Conservation (phyloP, 2,329 filamentous ascomycete genomes). For the Penicillium sp. region DNA sequence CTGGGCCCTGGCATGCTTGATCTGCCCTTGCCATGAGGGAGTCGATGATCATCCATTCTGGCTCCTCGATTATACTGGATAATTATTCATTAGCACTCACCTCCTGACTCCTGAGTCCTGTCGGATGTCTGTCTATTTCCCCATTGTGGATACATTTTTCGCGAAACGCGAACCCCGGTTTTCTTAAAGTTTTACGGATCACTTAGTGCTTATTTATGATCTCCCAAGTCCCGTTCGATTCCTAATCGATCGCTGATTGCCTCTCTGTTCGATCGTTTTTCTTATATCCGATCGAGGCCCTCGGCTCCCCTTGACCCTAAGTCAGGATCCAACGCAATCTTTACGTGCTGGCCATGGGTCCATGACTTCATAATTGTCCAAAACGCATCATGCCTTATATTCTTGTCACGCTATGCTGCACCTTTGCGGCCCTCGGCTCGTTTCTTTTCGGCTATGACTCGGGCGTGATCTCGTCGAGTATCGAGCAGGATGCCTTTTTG, state of each 20-base stretch:
- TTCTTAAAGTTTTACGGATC: not conserved
- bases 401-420: slow-evolving; percentile 39
- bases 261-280: not conserved
- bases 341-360: not conserved
- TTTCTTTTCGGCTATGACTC: slow-evolving; percentile 53
- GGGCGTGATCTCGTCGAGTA: slow-evolving; percentile 41
- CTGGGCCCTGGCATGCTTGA: slow-evolving; percentile 14
- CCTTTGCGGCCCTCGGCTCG: slow-evolving; percentile 50
- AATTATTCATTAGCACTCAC: too few species aligned
- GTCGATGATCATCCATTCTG: not conserved
- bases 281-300: not conserved
- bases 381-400: slow-evolving; percentile 26
- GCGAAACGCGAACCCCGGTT: slow-evolving; percentile 3
- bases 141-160: slow-evolving; percentile 22
- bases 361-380: not conserved
- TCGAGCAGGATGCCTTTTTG: slow-evolving; percentile 37
- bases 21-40: not conserved
- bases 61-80: not conserved
- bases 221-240: not conserved
- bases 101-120: too few species aligned
- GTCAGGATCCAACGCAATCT: too few species aligned
- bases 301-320: not conserved
- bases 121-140: not conserved
- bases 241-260: not conserved
- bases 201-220: not conserved